A percentile compares a stretch with the other conserved stretches of the same genome.
Conservation (phyloP, 371 early-diverging fungal genomes). For the Chytridium lagenaria region DNA sequence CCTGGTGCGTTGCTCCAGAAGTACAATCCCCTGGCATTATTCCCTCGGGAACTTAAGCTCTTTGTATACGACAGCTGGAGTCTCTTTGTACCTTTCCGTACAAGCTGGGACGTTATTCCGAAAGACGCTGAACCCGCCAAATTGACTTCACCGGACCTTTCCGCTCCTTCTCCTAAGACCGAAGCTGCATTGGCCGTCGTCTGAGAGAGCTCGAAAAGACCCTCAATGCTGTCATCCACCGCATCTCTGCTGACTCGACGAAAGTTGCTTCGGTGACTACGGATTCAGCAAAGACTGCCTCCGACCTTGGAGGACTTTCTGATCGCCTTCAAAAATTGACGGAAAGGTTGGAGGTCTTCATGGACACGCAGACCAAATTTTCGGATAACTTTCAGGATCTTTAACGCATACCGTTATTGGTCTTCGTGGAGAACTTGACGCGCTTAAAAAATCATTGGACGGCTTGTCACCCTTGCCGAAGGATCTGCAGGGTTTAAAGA, state of each 20-base stretch:
- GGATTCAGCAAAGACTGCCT: too few species aligned
- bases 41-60: too few species aligned
- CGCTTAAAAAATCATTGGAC: background rate
- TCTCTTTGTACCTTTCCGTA: background rate
- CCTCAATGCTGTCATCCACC: too few species aligned
- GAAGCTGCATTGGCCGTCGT: too few species aligned
- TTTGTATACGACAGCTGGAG: too few species aligned
- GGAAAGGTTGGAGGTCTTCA: background rate
- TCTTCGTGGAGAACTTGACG: background rate
- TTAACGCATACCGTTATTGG: background rate
- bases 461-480: background rate
- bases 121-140: background rate
- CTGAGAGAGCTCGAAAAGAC: too few species aligned
- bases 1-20: too few species aligned
- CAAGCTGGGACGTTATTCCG: background rate
- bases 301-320: too few species aligned
- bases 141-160: background rate
- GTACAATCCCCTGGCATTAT: too few species aligned
- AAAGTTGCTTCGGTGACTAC: too few species aligned
- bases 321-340: background rate
- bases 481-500: background rate
- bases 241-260: too few species aligned
- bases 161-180: background rate
- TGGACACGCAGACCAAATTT: background rate
- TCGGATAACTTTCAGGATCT: background rate